Evolutionary conservation across 2,329 filamentous ascomycete species (phyloP).

Genomic region (Aspergillaceae sp.): DNA sequence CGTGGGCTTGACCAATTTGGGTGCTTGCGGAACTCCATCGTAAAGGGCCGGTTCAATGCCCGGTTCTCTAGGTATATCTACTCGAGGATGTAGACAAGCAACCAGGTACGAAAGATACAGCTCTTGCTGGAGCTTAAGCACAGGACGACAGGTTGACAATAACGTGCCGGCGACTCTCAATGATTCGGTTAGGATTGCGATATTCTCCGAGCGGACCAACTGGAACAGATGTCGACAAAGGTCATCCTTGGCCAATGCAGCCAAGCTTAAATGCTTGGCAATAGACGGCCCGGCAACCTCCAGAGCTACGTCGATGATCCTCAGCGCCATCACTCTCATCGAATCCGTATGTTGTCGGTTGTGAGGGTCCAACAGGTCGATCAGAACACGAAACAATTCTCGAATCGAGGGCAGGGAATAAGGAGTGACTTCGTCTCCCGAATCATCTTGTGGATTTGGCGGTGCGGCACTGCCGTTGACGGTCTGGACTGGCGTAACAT

Average conservation of each 20-base stretch:
- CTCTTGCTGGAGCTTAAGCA: constrained; percentile 93
- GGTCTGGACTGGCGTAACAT: constrained; percentile 20
- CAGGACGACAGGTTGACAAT: constrained; percentile 77
- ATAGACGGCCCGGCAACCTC: constrained; percentile 95
- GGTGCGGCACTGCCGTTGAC: constrained; percentile 25
- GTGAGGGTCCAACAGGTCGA: constrained; percentile 87
- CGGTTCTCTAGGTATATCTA: constrained; percentile 83
- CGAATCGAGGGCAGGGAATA: constrained; percentile 92
- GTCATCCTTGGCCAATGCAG: constrained; percentile 80
- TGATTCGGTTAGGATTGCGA: constrained; percentile 87
- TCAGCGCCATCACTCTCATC: constrained; percentile 92
- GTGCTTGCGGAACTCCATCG: constrained; percentile 82
- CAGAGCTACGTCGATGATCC: constrained; percentile 93
- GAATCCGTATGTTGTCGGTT: constrained; percentile 87
- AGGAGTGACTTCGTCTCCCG: constrained; percentile 58
- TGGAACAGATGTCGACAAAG: constrained; percentile 93
- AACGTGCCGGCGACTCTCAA: constrained; percentile 85
- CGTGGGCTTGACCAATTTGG: constrained; percentile 74
- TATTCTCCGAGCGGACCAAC: constrained; percentile 89
- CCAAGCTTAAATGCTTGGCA: constrained; percentile 79
- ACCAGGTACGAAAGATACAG: constrained; percentile 91
- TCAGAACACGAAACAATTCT: constrained; percentile 86
- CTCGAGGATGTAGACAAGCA: constrained; percentile 83
- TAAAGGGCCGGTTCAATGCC: constrained; percentile 89
- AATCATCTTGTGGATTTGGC: constrained; percentile 35